A percentile compares a stretch with the other conserved stretches of the same genome.
phyloP scores from a whole-genome alignment of 208 protist species.

The Trypanosoma brucei region DNA sequence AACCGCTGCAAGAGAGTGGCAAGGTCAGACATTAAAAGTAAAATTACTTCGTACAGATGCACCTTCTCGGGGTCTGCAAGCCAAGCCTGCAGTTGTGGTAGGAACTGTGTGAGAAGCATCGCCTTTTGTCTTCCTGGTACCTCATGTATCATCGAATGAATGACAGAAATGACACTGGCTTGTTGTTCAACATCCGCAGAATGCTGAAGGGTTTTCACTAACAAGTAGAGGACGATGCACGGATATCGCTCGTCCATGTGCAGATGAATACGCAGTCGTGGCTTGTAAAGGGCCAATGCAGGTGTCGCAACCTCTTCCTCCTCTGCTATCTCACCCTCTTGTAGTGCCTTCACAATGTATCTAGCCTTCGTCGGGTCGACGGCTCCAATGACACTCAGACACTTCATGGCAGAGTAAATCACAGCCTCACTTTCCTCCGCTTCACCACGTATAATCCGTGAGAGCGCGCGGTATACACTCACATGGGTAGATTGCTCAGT shows the following conservation, averaged over 20 bases:
- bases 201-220: slow-evolving; percentile 79
- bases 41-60: slow-evolving; percentile 67
- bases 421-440: slow-evolving; percentile 69
- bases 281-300: slow-evolving; percentile 71
- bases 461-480: slow-evolving; percentile 66
- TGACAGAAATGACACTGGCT: slow-evolving; percentile 55
- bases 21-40: slow-evolving; percentile 82
- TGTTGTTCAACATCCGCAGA: slow-evolving; percentile 72
- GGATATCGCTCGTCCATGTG: slow-evolving; percentile 76
- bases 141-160: slow-evolving; percentile 62
- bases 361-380: slow-evolving; percentile 76
- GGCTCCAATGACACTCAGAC: slow-evolving; percentile 77
- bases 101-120: slow-evolving; percentile 68
- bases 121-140: slow-evolving; percentile 65
- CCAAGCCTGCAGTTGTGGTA: slow-evolving; percentile 79
- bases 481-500: slow-evolving; percentile 37
- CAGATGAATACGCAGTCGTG: slow-evolving; percentile 60
- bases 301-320: slow-evolving; percentile 78
- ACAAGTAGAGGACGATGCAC: slow-evolving; percentile 77
- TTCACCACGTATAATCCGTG: slow-evolving; percentile 76
- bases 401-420: slow-evolving; percentile 63
- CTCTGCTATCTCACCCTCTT: slow-evolving; percentile 76
- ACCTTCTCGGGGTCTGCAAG: slow-evolving; percentile 63
- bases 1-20: slow-evolving; percentile 66
- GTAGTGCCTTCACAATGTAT: slow-evolving; percentile 50